Base-by-base conservation (phyloP, 352 stramenopile genomes). In the Ochromonadaceae sp. region DNA sequence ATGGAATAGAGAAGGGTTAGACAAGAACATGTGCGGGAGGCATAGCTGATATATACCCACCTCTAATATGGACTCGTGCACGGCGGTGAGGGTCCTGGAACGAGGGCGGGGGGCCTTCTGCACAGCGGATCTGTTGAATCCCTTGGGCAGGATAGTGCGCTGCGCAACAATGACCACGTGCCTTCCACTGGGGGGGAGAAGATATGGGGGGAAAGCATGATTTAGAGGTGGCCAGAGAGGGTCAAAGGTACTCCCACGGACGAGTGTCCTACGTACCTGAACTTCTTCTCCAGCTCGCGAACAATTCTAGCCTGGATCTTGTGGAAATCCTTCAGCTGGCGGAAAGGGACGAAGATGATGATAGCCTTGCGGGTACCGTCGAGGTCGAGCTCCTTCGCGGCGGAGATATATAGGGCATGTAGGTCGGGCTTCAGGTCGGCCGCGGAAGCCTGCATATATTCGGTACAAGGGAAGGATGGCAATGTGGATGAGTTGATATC, bases 241-340 rank as follows among this genome's bases (percentile, higher is more conserved):
- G n/a, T n/a, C n/a, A n/a, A n/a, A n/a, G n/a, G n/a, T n/a, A n/a
- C n/a, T n/a, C n/a, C n/a, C n/a, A n/a, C n/a, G n/a, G n/a, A n/a
- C n/a, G n/a, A n/a, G n/a, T n/a, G n/a, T n/a, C n/a, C n/a, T n/a
- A n/a, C n/a, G n/a, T n/a, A n/a, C n/a, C 80, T 95, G 80, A 98
- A 98, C 80, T 98, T 98, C 87, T 99, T 98, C 83, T 99, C 92
- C 48, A 99, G 78, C 79, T 99, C 94, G 59, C 90, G 87, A 41
- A 98, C 91, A 57, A 99, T 85, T 70, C 87, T 85, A 34, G 81
- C 78, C 75, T 99, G 94, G 74, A 99, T 96, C 83, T 98, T 98
- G 79, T 96, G 88, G 85, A 97, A 98, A 60, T 82, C 81, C 70
- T 88, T 91, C 70, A 97, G 85, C 52, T 97, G 83, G 65, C 92